phyloP scores from a whole-genome alignment of 257 asterid genomes.

The Solanum chilense region DNA sequence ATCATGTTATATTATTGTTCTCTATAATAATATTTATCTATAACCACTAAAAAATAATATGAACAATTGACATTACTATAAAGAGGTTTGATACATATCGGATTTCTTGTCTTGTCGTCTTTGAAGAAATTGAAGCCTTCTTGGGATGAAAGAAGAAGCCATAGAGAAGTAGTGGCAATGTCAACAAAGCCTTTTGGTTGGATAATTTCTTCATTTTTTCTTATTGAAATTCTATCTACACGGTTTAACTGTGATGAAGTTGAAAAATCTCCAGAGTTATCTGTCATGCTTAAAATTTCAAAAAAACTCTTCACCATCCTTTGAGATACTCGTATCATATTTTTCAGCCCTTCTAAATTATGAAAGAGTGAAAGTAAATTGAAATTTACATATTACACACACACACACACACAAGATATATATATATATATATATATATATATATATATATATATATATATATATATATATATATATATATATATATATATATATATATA shows the following conservation, averaged over 20 bases:
- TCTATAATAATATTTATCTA: background rate
- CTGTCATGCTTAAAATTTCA: constrained; percentile 37
- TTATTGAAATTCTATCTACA: constrained; percentile 35
- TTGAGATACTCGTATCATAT: too few species aligned
- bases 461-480: too few species aligned
- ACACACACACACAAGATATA: too few species aligned
- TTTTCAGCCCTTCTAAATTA: too few species aligned
- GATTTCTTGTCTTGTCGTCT: constrained; percentile 22
- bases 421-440: too few species aligned
- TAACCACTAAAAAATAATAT: background rate
- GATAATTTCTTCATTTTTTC: constrained; percentile 19
- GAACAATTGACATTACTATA: background rate
- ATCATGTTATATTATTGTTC: background rate
- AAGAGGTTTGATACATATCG: constrained; percentile 12
- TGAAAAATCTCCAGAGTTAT: constrained; percentile 17
- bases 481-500: too few species aligned
- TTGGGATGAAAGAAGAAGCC: constrained; percentile 34
- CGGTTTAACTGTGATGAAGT: constrained; percentile 16
- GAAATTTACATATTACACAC: too few species aligned
- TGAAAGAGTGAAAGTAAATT: too few species aligned
- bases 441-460: too few species aligned
- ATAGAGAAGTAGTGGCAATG: constrained; percentile 41
- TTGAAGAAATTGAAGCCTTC: constrained; percentile 37
- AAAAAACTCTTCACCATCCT: constrained; percentile 50
- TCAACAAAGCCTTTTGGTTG: constrained; percentile 35